A percentile compares a stretch with the other conserved stretches of the same genome.
Evolutionary conservation across 495 filamentous ascomycete species (phyloP).

Genomic region (Rusavskia elegans): DNA sequence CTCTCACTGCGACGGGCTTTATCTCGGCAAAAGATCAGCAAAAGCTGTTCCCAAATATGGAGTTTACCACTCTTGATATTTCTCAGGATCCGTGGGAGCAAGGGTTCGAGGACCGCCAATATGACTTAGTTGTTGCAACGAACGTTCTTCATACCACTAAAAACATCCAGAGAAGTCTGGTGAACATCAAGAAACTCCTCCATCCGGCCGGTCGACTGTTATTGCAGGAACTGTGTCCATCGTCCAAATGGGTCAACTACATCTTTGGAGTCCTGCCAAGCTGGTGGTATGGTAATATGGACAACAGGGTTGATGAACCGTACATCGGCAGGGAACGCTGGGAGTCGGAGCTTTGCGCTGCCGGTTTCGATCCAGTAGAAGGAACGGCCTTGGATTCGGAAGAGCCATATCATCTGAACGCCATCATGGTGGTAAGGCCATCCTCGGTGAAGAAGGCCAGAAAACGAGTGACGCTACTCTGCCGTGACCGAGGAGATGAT

Average conservation of each 20-base stretch:
- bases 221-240: slow-evolving; percentile 13
- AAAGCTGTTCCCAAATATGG: slow-evolving; percentile 6
- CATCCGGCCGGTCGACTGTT: slow-evolving; percentile 13
- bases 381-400: too few relatives aligned
- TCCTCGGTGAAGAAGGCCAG: too few relatives aligned
- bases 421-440: too few relatives aligned
- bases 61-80: slow-evolving; percentile 14
- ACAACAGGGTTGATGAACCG: slow-evolving; percentile 16
- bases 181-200: slow-evolving; percentile 20
- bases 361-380: slow-evolving; percentile 16
- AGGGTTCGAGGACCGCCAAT: slow-evolving; percentile 12
- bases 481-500: too few relatives aligned
- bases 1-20: too few relatives aligned
- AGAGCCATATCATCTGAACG: too few relatives aligned
- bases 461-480: too few relatives aligned
- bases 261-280: slow-evolving; percentile 14
- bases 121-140: slow-evolving; percentile 18
- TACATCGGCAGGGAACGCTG: slow-evolving; percentile 16
- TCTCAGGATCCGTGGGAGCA: slow-evolving; percentile 13
- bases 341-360: slow-evolving; percentile 15
- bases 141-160: slow-evolving; percentile 29
- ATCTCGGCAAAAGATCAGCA: too few relatives aligned
- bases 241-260: slow-evolving; percentile 1
- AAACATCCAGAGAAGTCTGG: slow-evolving; percentile 18
- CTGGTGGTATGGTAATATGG: slow-evolving; percentile 23